Evolutionary conservation across 805 yeast species (phyloP), one percentile per base, ranked within the genome.

Genomic region (Ascoidea asiatica): DNA sequence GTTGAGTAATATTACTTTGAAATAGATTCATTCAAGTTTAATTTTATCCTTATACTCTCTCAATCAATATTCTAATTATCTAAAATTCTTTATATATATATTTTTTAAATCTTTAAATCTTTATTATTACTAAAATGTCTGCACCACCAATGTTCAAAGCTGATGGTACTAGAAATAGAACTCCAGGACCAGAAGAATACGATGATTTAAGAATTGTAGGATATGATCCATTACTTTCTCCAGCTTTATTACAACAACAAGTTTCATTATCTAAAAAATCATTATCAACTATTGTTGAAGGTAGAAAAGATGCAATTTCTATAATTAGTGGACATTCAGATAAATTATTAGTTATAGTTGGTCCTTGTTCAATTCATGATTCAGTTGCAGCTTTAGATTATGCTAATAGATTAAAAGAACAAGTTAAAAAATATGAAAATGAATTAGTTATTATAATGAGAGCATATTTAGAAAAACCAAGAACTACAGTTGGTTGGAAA

Each of bases 401-500:
- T 65, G 94, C 90, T 48, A 63, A 63, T 37, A 73, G 81, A 52
- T 72, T 90, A 53, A 75, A 76, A 61, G 67, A 67, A 48, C 66
- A 86, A 46, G 69, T 87, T 36, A 82, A 78, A 36, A 85, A 84
- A 62, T 73, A 85, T 50, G 63, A 77, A 49, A 76, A 70, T 44
- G 97, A 90, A 52, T 71, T 90, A 46, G 82, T 80, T 45, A 75
- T 90, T 47, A 75, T 90, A 51, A 90, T 90, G 98, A 82, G 98
- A 70, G 97, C 97, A 5, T 90, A 90, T 73, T 73, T 90, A 54
- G 98, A 90, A 68, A 90, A 90, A 67, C 98, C 98, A 57, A 82
- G 98, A 72, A 90, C 98, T 51, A 90, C 97, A 20, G 97, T 90
- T 45, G 98, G 98, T 52, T 90, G 98, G 98, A 90, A 90, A 67